Conservation (phyloP, 768 basidiomycete species). For the Trametes villosa region DNA sequence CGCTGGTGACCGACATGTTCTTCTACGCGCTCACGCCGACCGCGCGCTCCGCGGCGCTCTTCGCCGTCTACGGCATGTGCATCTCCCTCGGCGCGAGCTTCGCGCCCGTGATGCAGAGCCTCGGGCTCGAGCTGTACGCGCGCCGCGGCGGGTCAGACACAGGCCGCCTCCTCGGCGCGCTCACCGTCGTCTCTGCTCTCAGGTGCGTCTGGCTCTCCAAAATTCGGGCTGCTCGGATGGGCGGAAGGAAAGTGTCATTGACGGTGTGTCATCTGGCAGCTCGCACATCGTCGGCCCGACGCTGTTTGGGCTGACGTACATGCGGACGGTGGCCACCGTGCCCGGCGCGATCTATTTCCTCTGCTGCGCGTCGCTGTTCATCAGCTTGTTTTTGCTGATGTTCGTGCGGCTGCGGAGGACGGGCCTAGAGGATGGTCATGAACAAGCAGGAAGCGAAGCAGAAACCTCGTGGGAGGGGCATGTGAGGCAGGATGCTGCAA, state of each 20-base stretch:
- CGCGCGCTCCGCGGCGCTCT: constrained; percentile 51
- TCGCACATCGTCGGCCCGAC: constrained; percentile 75
- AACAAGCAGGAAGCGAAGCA: not conserved
- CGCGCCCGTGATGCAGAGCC: constrained; percentile 67
- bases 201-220: constrained; percentile 43
- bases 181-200: constrained; percentile 77
- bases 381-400: constrained; percentile 11
- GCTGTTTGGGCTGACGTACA: constrained; percentile 74
- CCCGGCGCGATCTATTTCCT: constrained; percentile 60
- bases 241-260: not conserved
- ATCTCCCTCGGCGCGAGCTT: constrained; percentile 66
- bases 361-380: constrained; percentile 18
- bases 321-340: constrained; percentile 70
- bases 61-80: constrained; percentile 53
- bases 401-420: constrained; percentile 15
- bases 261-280: constrained; percentile 39
- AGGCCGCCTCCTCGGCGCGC: constrained; percentile 79
- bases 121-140: constrained; percentile 69
- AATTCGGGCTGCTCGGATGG: not conserved
- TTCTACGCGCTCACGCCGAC: constrained; percentile 51
- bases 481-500: not conserved
- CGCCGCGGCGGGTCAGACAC: constrained; percentile 61
- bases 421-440: not conserved
- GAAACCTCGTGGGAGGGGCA: not conserved
- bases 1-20: constrained; percentile 59